Evolutionary conservation across 169 alveolate species (phyloP), one percentile per base, ranked within the genome.

Genomic region (Babesia bovis): DNA sequence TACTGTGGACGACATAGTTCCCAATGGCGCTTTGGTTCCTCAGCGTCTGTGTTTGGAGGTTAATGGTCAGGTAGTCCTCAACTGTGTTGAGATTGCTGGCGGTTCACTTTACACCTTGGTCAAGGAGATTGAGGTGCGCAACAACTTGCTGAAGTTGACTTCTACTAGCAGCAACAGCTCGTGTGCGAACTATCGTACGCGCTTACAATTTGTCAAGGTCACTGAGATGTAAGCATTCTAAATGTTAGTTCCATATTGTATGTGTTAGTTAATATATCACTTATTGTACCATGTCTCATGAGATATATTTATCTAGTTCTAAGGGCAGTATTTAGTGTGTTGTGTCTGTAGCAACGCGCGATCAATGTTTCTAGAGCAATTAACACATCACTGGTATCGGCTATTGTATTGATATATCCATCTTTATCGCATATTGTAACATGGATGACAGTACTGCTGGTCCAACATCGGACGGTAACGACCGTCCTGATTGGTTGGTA

Each of bases 401-500:
- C n/a, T n/a, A n/a, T n/a, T n/a, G n/a, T n/a, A n/a, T n/a, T n/a
- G n/a, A n/a, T n/a, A n/a, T n/a, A n/a, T n/a, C n/a, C n/a, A n/a
- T n/a, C n/a, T 38, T 13, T 38, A 38, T 38, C 45, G 45, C 45
- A 38, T 38, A 38, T 38, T 9, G 7, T 13, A 38, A 38, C 45
- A 56, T 56, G 50, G 4, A 33, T 10, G 66, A 56, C 44, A 56
- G 3, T 1, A 32, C 0, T 38, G 21, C 25, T 0, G 66, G 28
- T 5, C 13, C 7, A 1, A 49, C 51, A 26, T 56, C 69, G 23
- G 66, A 47, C 0, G 36, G 44, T 1, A 15, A 10, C 17, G 75
- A 68, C 32, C 47, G 88, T 4, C 53, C 72, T 19, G 84, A 81
- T 33, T 81, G 88, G 88, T 41, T 41, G 40, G 71, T 81, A 21